A percentile compares a stretch with the other conserved stretches of the same genome.
These are phyloP conservation scores for Hamamelis virginiana DNA, from an alignment of 164 flowering plant species.

Conservation along the genomic window DNA sequence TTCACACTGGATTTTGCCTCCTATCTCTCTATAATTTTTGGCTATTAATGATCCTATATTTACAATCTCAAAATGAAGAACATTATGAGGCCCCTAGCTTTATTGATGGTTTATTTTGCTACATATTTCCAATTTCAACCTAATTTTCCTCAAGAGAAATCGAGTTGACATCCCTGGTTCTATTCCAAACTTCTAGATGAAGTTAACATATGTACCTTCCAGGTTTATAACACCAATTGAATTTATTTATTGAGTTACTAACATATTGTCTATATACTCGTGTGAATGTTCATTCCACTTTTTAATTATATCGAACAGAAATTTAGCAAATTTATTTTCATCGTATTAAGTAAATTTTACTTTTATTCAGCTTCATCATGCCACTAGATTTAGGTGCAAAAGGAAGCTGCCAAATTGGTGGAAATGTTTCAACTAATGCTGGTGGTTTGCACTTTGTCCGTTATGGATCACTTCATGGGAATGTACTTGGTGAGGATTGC, in stretches of 20 bases:
- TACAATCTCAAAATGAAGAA: no score
- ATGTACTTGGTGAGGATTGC: constrained; percentile 71
- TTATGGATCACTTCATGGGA: constrained; percentile 98
- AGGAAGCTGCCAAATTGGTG: constrained; percentile 99
- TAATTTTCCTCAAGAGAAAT: no score
- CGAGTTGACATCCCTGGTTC: no score
- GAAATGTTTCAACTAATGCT: constrained; percentile 97
- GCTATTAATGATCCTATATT: no score
- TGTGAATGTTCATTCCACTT: background rate
- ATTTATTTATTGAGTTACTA: background rate
- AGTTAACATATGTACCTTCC: background rate
- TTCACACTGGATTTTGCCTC: no score
- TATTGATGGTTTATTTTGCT: no score
- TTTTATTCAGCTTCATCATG: constrained; percentile 78
- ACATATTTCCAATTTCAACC: no score
- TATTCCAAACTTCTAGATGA: background rate
- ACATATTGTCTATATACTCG: background rate
- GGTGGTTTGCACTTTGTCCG: constrained; percentile 93
- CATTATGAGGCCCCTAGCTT: no score
- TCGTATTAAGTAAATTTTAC: constrained; percentile 19
- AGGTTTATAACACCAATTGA: background rate
- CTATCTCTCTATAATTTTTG: no score
- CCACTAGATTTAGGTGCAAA: constrained; percentile 99
- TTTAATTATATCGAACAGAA: background rate
- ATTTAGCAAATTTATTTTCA: background rate